Evolutionary conservation across 495 filamentous ascomycete species (phyloP), one percentile per base, ranked within the genome.

Genomic region (Penicilliopsis zonata): DNA sequence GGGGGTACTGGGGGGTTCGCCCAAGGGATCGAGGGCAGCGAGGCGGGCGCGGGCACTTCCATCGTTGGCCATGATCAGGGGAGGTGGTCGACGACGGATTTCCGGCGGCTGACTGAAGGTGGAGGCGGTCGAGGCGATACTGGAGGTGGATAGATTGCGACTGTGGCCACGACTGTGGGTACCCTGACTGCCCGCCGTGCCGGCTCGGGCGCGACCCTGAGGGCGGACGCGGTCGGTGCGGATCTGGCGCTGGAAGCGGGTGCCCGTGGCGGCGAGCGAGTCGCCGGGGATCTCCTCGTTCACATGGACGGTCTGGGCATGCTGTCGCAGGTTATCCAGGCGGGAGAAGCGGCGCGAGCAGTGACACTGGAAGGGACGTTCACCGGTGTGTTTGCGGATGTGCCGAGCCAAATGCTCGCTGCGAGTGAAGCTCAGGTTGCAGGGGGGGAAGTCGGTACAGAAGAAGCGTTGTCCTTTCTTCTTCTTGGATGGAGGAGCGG

Each of bases 381-480:
- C 90, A 13, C 90, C 90, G 2, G 90, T 98, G 50, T 98, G 90
- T 73, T 96, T 98, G 43, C 88, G 76, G 40, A 98, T 96, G 41
- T 98, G 90, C 18, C 90, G 71, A 9, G 90, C 90, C 33, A 98
- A 55, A 60, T 98, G 90, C 52, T 98, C 90, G 47, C 92, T 96
- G 23, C 90, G 71, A 2, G 90, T 96, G 53, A 98, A 98, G 52
- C 87, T 94, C 16, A 98, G 57, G 46, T 79, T 86, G 56, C 90
- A 98, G 12, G 86, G 83, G 25, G 92, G 92, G 47, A 87, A 95
- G 15, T 94, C 85, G n/a, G 82, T 94, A 59, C 90, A 98, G 53
- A 85, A 95, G 49, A 98, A 98, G 27, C 86, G 72, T 49, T 94
- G 87, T 1, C 87, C 87, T 54, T 94, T 95, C 61, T 96, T 96